Evolutionary conservation across 2,329 filamentous ascomycete species (phyloP).

Genomic region (Moelleriella libera): DNA sequence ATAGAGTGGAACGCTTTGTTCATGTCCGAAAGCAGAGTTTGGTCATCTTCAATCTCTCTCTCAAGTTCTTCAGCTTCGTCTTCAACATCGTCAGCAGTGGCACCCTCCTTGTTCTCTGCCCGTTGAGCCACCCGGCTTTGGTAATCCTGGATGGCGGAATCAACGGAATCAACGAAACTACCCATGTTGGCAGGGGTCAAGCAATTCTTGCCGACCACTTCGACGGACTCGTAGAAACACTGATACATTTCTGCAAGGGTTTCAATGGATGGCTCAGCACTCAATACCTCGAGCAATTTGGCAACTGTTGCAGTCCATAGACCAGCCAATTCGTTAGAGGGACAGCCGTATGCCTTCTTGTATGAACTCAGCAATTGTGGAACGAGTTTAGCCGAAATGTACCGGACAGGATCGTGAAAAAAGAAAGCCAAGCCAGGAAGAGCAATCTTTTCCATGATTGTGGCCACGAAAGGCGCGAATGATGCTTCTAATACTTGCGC

Average conservation of each 20-base stretch:
- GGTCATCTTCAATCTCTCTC: slow-evolving; percentile 91
- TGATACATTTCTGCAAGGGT: slow-evolving; percentile 98
- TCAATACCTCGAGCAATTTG: slow-evolving; percentile 85
- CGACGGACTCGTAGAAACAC: slow-evolving; percentile 97
- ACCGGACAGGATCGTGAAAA: slow-evolving; percentile 95
- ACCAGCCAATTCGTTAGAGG: slow-evolving; percentile 63
- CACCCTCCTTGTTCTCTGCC: slow-evolving; percentile 62
- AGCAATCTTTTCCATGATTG: slow-evolving; percentile 95
- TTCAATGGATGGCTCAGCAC: slow-evolving; percentile 87
- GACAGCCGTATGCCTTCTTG: slow-evolving; percentile 76
- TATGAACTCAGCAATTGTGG: slow-evolving; percentile 87
- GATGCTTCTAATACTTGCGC: slow-evolving; percentile 86
- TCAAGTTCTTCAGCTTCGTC: slow-evolving; percentile 78
- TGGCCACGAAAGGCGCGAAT: slow-evolving; percentile 81
- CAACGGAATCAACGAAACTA: slow-evolving; percentile 74
- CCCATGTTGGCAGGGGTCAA: slow-evolving; percentile 67
- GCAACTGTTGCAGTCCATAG: slow-evolving; percentile 79
- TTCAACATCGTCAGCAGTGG: slow-evolving; percentile 73
- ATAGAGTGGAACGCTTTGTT: slow-evolving; percentile 99
- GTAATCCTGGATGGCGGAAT: slow-evolving; percentile 83
- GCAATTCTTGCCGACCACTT: slow-evolving; percentile 79
- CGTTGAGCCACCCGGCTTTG: slow-evolving; percentile 73
- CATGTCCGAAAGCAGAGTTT: slow-evolving; percentile 94
- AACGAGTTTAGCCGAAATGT: slow-evolving; percentile 87
- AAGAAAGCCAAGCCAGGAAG: slow-evolving; percentile 92